Evolutionary conservation across 1,139 yeast species (phyloP).

Genomic region (Suhomyces yuchorum): DNA sequence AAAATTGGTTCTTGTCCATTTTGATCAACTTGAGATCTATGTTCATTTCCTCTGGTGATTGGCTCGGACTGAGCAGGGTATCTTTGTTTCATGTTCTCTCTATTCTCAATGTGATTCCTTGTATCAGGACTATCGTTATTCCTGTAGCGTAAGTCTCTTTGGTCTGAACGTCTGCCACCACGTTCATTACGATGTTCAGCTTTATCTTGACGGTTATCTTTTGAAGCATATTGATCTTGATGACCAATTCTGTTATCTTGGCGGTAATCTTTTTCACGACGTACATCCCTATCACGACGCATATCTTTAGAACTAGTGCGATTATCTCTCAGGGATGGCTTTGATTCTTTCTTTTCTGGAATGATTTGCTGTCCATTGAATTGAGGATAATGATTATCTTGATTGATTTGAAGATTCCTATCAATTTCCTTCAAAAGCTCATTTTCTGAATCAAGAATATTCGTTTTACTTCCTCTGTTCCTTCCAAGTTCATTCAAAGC

Average conservation of each 20-base stretch:
- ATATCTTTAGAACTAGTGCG: not conserved
- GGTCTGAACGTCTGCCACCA: not conserved
- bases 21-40: not conserved
- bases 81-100: not conserved
- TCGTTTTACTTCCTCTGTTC: not conserved
- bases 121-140: not conserved
- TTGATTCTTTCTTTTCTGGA: not conserved
- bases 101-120: not conserved
- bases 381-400: not conserved
- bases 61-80: not conserved
- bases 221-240: not conserved
- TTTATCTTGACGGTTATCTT: not conserved
- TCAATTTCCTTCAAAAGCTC: slow-evolving; percentile 6
- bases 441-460: slow-evolving; percentile 7
- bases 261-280: not conserved
- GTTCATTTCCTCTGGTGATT: not conserved
- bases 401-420: not conserved
- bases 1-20: not conserved
- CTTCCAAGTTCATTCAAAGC: slow-evolving; percentile 21
- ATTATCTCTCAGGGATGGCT: not conserved
- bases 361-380: not conserved
- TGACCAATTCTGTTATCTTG: not conserved
- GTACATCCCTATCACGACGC: not conserved
- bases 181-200: not conserved
- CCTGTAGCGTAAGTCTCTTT: not conserved